Percentiles rank a stretch among this genome's conserved stretches.
Evolutionary conservation across 2,329 filamentous ascomycete species (phyloP).

Genomic region (Claviceps sp.): DNA sequence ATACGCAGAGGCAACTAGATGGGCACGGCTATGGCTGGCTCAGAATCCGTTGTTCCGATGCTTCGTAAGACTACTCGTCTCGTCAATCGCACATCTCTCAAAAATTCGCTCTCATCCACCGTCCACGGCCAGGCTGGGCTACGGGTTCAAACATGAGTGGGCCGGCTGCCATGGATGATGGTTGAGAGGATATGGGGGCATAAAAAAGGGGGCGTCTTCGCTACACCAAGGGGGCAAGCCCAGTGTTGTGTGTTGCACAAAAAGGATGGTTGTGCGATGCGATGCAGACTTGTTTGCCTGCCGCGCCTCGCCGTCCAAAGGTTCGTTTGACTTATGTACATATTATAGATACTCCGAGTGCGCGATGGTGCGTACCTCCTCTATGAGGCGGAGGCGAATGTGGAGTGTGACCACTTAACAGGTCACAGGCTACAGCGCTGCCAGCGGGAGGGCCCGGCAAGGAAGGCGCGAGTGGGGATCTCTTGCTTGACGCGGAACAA

Average conservation of each 20-base stretch:
- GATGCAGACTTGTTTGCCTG: neutral
- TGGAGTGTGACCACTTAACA: too few relatives aligned
- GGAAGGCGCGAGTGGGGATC: neutral
- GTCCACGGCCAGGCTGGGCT: neutral
- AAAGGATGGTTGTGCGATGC: neutral
- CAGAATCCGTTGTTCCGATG: neutral
- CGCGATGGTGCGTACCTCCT: too few relatives aligned
- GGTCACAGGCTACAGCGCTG: neutral
- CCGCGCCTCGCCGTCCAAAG: neutral
- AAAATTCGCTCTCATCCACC: neutral
- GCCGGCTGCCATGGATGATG: neutral
- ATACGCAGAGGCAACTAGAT: neutral
- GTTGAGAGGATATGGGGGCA: neutral
- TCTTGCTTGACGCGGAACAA: too few relatives aligned
- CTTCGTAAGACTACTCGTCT: neutral
- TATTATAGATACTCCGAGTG: too few relatives aligned
- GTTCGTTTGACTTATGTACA: neutral
- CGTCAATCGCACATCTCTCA: neutral
- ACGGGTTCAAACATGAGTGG: neutral
- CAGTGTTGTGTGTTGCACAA: neutral
- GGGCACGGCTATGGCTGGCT: neutral
- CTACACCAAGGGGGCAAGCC: neutral
- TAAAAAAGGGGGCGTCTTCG: neutral
- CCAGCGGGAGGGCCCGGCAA: constrained; percentile 6
- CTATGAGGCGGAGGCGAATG: too few relatives aligned